Conservation (phyloP, 441 rosid genomes). For the Jatropha multifida region DNA sequence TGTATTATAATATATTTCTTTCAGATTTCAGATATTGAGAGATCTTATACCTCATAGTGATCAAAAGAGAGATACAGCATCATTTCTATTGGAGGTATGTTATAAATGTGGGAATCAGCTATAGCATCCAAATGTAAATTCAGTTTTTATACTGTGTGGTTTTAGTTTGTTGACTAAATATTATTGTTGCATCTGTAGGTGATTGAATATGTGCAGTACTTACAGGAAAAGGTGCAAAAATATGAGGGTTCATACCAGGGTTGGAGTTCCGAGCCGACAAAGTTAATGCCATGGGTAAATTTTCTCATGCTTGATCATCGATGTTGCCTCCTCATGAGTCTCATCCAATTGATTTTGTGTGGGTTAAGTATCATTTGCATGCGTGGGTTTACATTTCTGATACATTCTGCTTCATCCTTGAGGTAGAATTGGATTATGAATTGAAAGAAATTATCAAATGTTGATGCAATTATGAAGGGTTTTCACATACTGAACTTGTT, state of each 20-base stretch:
- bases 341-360: background rate
- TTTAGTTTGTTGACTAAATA: slow-evolving; percentile 23
- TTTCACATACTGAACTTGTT: background rate
- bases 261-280: slow-evolving; percentile 71
- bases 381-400: background rate
- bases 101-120: slow-evolving; percentile 2
- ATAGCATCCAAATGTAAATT: background rate
- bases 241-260: slow-evolving; percentile 71
- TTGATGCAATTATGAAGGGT: background rate
- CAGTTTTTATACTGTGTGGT: slow-evolving; percentile 5
- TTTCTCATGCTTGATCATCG: slow-evolving; percentile 2
- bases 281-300: slow-evolving; percentile 77
- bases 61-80: slow-evolving; percentile 95
- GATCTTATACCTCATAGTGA: slow-evolving; percentile 83
- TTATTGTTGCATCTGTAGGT: slow-evolving; percentile 50
- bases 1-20: slow-evolving; percentile 17
- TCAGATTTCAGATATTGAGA: slow-evolving; percentile 92
- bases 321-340: background rate
- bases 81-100: slow-evolving; percentile 87
- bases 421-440: slow-evolving; percentile 1
- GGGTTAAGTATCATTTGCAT: background rate
- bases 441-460: slow-evolving; percentile 6
- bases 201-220: slow-evolving; percentile 78
- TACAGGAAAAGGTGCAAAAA: slow-evolving; percentile 79
- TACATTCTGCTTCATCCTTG: background rate